Conservation (phyloP, 1,139 yeast species). For the Hemisphaericaspora xylofermentans region DNA sequence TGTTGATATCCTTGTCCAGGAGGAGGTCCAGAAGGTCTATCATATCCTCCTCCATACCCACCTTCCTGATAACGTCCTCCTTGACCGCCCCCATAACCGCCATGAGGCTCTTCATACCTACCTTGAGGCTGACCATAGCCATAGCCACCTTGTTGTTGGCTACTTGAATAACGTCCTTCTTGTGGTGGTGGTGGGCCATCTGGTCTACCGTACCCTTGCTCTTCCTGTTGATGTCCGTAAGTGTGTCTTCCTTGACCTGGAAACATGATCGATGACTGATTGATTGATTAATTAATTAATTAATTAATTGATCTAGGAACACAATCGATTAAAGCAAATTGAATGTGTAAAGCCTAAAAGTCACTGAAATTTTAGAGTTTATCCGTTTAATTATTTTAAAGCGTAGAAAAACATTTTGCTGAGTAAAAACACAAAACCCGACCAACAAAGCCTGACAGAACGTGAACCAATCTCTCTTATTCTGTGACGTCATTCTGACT, state of each 20-base stretch:
- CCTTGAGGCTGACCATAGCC: conserved; percentile 4
- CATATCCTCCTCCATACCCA: conserved; percentile 2
- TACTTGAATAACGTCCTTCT: conserved; percentile 6
- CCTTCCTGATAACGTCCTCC: too few relatives aligned
- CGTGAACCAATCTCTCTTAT: too few relatives aligned
- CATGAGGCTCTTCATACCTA: conserved; percentile 1
- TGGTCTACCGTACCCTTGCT: conserved; percentile 13
- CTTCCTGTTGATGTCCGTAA: conserved; percentile 15
- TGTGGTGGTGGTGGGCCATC: conserved; percentile 14
- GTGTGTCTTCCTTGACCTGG: conserved; percentile 35
- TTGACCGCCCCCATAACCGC: background rate
- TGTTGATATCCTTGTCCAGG: conserved; percentile 8
- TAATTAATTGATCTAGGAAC: background rate
- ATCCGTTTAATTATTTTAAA: too few relatives aligned
- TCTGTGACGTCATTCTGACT: too few relatives aligned
- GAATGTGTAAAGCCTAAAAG: too few relatives aligned
- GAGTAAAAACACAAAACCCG: too few relatives aligned
- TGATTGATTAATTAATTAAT: background rate
- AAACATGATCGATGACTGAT: conserved; percentile 22
- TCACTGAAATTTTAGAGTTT: too few relatives aligned
- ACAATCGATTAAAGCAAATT: too few relatives aligned
- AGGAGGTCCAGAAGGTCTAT: conserved; percentile 14
- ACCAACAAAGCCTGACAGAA: too few relatives aligned
- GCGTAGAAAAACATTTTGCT: too few relatives aligned
- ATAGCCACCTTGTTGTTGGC: conserved; percentile 5